phyloP scores from a whole-genome alignment of 2,329 filamentous ascomycete species.

The Botrytis cinerea region DNA sequence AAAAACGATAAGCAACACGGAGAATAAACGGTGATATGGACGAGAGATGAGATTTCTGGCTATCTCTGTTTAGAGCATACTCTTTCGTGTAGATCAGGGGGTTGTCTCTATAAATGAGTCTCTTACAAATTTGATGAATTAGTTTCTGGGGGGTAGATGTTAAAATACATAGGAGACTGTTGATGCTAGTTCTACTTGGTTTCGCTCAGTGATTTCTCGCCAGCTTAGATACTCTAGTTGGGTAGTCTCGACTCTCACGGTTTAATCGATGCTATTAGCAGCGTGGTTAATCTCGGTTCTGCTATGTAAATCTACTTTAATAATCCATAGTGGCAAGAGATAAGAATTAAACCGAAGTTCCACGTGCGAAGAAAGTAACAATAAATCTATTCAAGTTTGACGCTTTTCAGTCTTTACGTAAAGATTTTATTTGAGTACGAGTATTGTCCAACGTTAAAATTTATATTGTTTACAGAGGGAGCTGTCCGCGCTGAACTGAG shows the following conservation, averaged over 20 bases:
- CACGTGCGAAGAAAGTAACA: background rate
- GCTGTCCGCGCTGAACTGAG: background rate
- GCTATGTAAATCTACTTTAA: background rate
- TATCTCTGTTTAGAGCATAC: background rate
- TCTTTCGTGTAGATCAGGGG: background rate
- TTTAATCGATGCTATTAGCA: background rate
- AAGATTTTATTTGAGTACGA: rapidly evolving
- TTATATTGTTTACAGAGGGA: background rate
- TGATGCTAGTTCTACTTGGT: background rate
- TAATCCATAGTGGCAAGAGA: background rate
- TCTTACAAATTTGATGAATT: background rate
- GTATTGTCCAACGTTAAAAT: rapidly evolving
- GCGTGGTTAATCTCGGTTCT: background rate
- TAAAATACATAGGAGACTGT: background rate
- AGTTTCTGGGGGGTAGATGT: background rate
- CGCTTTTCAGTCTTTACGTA: background rate
- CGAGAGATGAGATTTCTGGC: background rate
- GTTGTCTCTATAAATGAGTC: rapidly evolving
- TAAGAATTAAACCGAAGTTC: background rate
- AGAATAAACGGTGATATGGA: too few species aligned
- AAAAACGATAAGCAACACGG: background rate
- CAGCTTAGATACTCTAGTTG: background rate
- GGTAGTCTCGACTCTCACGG: background rate
- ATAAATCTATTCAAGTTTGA: background rate
- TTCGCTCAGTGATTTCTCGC: background rate